These are phyloP conservation scores for Aegle marmelos DNA, from an alignment of 345 rosid species.

Conservation along the genomic window DNA sequence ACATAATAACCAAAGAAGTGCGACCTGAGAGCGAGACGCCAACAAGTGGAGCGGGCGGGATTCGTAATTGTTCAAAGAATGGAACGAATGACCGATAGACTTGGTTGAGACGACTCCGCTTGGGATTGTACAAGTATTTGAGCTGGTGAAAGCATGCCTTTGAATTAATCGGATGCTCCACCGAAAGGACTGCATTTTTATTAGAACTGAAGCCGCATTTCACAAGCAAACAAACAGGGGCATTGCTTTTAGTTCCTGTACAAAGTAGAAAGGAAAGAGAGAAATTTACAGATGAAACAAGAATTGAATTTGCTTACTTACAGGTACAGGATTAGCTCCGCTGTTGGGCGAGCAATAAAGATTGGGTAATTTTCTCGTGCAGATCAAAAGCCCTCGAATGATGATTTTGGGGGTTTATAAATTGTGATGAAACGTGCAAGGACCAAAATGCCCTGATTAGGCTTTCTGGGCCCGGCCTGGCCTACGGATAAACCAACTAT, in stretches of 20 bases:
- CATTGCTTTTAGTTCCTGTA: neutral
- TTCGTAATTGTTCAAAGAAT: constrained; percentile 7
- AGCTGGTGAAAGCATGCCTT: constrained; percentile 19
- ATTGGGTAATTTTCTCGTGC: neutral
- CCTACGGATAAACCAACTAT: neutral
- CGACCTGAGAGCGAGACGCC: constrained; percentile 11
- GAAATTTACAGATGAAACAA: neutral
- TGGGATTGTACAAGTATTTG: constrained; percentile 12
- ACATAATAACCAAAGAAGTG: neutral
- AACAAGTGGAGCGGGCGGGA: constrained; percentile 16
- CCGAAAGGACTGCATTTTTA: constrained; percentile 36
- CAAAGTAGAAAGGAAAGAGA: neutral
- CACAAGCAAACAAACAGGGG: neutral
- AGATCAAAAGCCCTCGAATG: constrained; percentile 7
- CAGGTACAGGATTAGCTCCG: neutral
- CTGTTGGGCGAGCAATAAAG: neutral
- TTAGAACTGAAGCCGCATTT: neutral
- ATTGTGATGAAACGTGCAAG: neutral
- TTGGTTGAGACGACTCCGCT: neutral
- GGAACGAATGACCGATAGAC: constrained; percentile 7
- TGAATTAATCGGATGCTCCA: constrained; percentile 26
- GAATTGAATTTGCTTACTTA: neutral
- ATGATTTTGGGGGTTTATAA: constrained; percentile 3
- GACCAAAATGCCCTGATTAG: neutral
- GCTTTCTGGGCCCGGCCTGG: neutral